These are phyloP conservation scores for Amphicarpaea edgeworthii DNA, from an alignment of 306 rosid species.

Conservation along the genomic window DNA sequence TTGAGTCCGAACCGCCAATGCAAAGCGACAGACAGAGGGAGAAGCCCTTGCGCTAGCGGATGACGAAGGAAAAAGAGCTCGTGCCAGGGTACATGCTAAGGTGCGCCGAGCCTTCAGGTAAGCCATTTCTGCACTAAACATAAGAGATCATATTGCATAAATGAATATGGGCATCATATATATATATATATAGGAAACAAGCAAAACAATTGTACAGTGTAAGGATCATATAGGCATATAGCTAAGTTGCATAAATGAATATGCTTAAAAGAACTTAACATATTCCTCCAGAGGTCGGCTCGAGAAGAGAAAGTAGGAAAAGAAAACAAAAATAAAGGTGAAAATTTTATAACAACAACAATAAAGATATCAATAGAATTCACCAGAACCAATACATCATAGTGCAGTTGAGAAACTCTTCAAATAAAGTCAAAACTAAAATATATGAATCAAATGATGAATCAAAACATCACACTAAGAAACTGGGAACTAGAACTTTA, in stretches of 20 bases:
- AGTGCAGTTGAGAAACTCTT: constrained; percentile 9
- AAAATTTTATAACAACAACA: not conserved
- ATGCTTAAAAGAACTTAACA: constrained; percentile 59
- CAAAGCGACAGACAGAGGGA: constrained; percentile 58
- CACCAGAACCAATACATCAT: constrained; percentile 47
- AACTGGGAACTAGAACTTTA: not conserved
- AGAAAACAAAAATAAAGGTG: not conserved
- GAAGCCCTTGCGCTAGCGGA: constrained; percentile 43
- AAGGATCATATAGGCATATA: too few species aligned
- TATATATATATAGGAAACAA: too few species aligned
- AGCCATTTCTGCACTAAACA: too few species aligned
- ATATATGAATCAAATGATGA: not conserved
- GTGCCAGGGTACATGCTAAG: constrained; percentile 50
- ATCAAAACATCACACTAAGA: not conserved
- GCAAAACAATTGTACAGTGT: not conserved
- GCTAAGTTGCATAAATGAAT: not conserved
- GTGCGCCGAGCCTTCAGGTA: constrained; percentile 68
- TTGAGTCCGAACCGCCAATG: constrained; percentile 57
- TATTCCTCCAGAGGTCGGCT: constrained; percentile 91
- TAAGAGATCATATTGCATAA: too few species aligned
- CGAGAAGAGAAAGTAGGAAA: constrained; percentile 7
- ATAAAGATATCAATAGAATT: not conserved
- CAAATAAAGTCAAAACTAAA: constrained; percentile 9
- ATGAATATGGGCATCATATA: too few species aligned
- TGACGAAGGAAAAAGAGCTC: constrained; percentile 51